A percentile compares a stretch with the other conserved stretches of the same genome.
Conservation (phyloP, 257 asterid genomes). For the Mitragyna speciosa region DNA sequence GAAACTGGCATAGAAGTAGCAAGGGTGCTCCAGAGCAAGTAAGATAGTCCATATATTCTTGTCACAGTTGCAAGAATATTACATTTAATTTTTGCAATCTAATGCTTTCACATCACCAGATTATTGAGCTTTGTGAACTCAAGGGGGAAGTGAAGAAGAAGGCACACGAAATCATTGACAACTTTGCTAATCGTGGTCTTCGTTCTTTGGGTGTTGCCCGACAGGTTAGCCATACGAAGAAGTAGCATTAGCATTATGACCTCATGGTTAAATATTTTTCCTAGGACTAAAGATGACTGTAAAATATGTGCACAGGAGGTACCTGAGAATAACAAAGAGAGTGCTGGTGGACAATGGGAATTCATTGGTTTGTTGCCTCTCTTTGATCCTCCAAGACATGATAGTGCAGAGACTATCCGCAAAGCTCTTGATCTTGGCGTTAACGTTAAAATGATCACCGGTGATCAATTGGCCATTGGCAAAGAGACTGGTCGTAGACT, state of each 20-base stretch:
- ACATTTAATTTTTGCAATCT: not conserved
- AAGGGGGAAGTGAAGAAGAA: constrained; percentile 51
- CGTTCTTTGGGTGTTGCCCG: constrained; percentile 79
- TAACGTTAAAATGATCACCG: constrained; percentile 90
- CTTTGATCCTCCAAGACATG: constrained; percentile 95
- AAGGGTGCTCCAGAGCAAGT: constrained; percentile 98
- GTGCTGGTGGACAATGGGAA: constrained; percentile 74
- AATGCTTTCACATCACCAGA: constrained; percentile 33
- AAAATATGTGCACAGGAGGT: constrained; percentile 40
- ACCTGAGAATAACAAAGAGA: constrained; percentile 62
- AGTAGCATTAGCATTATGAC: not conserved
- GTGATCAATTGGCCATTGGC: constrained; percentile 90
- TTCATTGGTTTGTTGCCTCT: constrained; percentile 79
- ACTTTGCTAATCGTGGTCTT: constrained; percentile 86
- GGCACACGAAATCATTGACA: constrained; percentile 63
- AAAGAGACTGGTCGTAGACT: constrained; percentile 90
- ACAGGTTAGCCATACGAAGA: constrained; percentile 43
- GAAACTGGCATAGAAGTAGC: constrained; percentile 76
- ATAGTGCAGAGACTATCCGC: constrained; percentile 81
- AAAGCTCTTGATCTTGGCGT: constrained; percentile 92
- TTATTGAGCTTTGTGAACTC: constrained; percentile 71
- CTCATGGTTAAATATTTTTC: not conserved
- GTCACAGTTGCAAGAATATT: not conserved
- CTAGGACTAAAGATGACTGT: not conserved
- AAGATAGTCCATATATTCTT: not conserved